These are phyloP conservation scores for Candida succiphila DNA, from an alignment of 805 yeast species.

Conservation along the genomic window DNA sequence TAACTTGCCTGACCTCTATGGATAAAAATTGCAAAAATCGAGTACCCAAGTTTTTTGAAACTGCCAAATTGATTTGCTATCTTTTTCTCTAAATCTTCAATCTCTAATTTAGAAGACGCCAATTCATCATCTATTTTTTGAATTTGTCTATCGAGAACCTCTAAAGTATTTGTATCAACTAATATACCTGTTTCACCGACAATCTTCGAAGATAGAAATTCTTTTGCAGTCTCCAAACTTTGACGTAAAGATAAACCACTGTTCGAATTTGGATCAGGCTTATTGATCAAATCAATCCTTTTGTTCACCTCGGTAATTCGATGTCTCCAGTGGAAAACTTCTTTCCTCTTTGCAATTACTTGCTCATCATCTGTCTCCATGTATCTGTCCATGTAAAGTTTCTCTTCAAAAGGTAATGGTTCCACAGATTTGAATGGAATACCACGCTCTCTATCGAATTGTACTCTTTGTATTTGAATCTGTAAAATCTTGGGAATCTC, in stretches of 20 bases:
- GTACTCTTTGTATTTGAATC: constrained; percentile 89
- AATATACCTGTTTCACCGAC: constrained; percentile 23
- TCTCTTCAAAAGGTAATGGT: constrained; percentile 72
- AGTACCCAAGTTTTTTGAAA: constrained; percentile 60
- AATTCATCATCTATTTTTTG: constrained; percentile 36
- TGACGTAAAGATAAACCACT: constrained; percentile 42
- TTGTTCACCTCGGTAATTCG: constrained; percentile 33
- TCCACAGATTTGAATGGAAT: constrained; percentile 76
- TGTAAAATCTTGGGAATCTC: constrained; percentile 77
- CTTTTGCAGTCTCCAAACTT: constrained; percentile 44
- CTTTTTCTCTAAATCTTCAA: constrained; percentile 33
- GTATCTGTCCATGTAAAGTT: constrained; percentile 80
- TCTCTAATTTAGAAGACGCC: constrained; percentile 23
- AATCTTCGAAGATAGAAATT: constrained; percentile 38
- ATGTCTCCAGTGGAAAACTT: constrained; percentile 56
- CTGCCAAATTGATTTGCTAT: constrained; percentile 53
- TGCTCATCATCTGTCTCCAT: constrained; percentile 56
- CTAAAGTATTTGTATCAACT: constrained; percentile 37
- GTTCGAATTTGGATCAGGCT: constrained; percentile 37
- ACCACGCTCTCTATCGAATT: constrained; percentile 65
- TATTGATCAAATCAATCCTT: constrained; percentile 31
- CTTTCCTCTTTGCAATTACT: constrained; percentile 40
- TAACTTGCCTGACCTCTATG: constrained; percentile 94
- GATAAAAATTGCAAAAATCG: constrained; percentile 83
- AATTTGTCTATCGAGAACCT: constrained; percentile 36